Conservation (phyloP, 345 rosid species). For the Chamaenerion angustifolium region DNA sequence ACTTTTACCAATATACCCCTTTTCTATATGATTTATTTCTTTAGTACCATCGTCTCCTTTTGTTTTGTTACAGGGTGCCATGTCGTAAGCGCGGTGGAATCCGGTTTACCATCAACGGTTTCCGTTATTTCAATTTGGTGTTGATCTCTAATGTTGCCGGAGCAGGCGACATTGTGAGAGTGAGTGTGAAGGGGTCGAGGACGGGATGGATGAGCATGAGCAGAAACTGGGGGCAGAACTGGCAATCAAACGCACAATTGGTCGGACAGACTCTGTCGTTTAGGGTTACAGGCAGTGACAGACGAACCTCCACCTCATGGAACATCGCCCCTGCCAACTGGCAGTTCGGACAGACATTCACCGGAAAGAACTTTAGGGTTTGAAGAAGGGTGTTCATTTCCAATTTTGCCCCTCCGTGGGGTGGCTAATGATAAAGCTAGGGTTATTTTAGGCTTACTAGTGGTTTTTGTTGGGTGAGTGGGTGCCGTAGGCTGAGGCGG, state of each 20-base stretch:
- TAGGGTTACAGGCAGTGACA: conserved; percentile 57
- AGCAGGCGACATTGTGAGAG: conserved; percentile 44
- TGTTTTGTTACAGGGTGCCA: conserved; percentile 47
- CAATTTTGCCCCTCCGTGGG: no score
- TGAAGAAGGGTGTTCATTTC: not conserved
- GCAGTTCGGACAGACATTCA: conserved; percentile 73
- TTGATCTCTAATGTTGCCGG: conserved; percentile 62
- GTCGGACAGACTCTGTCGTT: conserved; percentile 63
- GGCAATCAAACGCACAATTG: conserved; percentile 46
- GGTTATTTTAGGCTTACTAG: no score
- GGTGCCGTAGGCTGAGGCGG: no score
- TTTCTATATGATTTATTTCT: no score
- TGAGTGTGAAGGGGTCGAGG: conserved; percentile 45
- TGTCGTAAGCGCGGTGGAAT: conserved; percentile 53
- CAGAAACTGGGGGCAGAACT: conserved; percentile 66
- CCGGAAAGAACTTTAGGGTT: conserved; percentile 59
- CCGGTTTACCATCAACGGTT: conserved; percentile 52
- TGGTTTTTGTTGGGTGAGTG: no score
- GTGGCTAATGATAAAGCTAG: no score
- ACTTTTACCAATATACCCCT: no score
- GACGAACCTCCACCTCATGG: conserved; percentile 61
- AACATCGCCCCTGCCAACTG: conserved; percentile 51
- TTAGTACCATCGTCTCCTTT: no score
- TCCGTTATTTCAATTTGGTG: conserved; percentile 47
- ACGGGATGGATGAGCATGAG: conserved; percentile 48